These are phyloP conservation scores for Cyberlindnera samutprakarnensis DNA, from an alignment of 805 yeast species.

Conservation along the genomic window DNA sequence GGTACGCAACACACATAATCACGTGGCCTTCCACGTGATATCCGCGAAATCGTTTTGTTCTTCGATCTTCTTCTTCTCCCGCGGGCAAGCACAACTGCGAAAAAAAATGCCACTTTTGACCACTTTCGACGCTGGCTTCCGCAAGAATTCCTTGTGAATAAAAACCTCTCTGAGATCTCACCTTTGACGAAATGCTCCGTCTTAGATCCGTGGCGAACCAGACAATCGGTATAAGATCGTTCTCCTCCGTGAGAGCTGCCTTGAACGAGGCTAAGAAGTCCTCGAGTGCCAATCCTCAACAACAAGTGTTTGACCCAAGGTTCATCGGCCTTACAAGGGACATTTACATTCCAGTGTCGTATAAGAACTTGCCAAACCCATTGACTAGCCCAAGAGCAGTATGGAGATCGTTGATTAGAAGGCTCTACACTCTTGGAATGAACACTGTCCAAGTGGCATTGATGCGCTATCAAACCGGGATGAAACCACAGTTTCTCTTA, in stretches of 20 bases:
- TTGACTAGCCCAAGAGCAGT: constrained; percentile 34
- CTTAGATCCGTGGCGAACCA: neutral
- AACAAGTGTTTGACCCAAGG: constrained; percentile 30
- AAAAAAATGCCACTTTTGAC: too few relatives aligned
- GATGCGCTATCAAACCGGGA: constrained; percentile 60
- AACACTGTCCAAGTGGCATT: constrained; percentile 64
- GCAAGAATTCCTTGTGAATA: too few relatives aligned
- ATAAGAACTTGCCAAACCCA: constrained; percentile 35
- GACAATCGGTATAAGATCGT: neutral
- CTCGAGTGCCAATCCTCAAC: constrained; percentile 12
- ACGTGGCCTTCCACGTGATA: too few relatives aligned
- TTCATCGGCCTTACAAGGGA: constrained; percentile 34
- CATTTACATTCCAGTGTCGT: constrained; percentile 45
- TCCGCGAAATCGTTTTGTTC: too few relatives aligned
- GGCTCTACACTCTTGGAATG: constrained; percentile 54
- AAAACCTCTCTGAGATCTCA: too few relatives aligned
- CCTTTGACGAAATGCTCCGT: too few relatives aligned
- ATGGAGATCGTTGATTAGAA: constrained; percentile 44
- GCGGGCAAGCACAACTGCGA: too few relatives aligned
- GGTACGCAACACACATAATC: too few relatives aligned
- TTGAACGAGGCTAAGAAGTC: constrained; percentile 2
- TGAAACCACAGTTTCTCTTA: constrained; percentile 57
- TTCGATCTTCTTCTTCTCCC: too few relatives aligned
- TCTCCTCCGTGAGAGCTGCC: neutral
- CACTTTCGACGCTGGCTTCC: too few relatives aligned